Conservation (phyloP, 2,329 filamentous ascomycete species). For the Lachnellula cervina region DNA sequence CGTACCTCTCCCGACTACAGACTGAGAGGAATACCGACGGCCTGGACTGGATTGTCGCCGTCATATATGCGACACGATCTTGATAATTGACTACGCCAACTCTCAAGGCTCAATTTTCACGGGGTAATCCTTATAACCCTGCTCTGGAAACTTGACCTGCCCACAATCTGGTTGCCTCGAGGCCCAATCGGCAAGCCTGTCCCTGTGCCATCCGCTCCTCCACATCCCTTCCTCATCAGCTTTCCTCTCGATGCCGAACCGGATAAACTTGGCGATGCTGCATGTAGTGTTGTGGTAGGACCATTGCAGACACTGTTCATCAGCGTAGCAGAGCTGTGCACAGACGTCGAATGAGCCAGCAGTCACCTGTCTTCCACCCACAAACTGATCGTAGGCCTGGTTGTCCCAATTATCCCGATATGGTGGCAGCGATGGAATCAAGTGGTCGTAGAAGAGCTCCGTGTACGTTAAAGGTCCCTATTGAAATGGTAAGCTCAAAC, state of each 20-base stretch:
- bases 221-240: not conserved
- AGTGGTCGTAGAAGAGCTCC: constrained; percentile 47
- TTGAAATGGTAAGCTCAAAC: constrained; percentile 21
- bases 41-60: no score
- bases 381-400: constrained; percentile 36
- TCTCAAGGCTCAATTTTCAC: no score
- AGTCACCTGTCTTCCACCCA: constrained; percentile 34
- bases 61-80: no score
- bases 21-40: no score
- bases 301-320: constrained; percentile 32
- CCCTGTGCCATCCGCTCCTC: not conserved
- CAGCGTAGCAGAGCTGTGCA: constrained; percentile 41
- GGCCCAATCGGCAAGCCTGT: not conserved
- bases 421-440: constrained; percentile 38
- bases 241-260: not conserved
- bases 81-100: no score
- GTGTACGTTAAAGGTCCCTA: constrained; percentile 28
- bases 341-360: constrained; percentile 41
- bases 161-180: not conserved
- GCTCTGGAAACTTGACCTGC: not conserved
- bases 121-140: no score
- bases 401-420: constrained; percentile 49
- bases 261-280: not conserved
- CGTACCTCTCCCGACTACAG: no score
- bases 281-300: constrained; percentile 16